A percentile compares a stretch with the other conserved stretches of the same genome.
Evolutionary conservation across 2,329 filamentous ascomycete species (phyloP).

Genomic region (Purpureocillium lavendulum): DNA sequence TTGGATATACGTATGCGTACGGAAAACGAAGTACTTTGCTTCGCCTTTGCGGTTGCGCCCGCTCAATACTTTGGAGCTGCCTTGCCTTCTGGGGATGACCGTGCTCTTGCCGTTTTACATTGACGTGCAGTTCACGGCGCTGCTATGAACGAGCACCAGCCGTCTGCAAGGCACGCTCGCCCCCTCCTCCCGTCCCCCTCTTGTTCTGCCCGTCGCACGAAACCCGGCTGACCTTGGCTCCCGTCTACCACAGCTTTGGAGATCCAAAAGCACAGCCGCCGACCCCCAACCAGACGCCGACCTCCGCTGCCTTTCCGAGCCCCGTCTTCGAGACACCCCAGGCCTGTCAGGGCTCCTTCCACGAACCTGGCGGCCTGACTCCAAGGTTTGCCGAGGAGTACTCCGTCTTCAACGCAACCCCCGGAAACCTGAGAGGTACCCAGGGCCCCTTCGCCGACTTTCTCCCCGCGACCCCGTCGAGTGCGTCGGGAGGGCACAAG

Average conservation of each 20-base stretch:
- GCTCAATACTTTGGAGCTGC: too few relatives aligned
- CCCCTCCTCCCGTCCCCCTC: neutral
- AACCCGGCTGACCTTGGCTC: slow-evolving; percentile 24
- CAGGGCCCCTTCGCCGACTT: slow-evolving; percentile 38
- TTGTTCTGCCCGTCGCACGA: neutral
- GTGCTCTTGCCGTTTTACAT: too few relatives aligned
- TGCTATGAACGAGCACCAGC: neutral
- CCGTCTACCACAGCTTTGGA: slow-evolving; percentile 44
- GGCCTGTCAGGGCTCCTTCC: slow-evolving; percentile 34
- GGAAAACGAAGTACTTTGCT: too few relatives aligned
- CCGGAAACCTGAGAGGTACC: slow-evolving; percentile 44
- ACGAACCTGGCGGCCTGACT: slow-evolving; percentile 46
- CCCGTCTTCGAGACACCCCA: slow-evolving; percentile 50
- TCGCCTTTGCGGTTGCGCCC: too few relatives aligned
- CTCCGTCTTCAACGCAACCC: slow-evolving; percentile 57
- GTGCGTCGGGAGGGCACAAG: slow-evolving; percentile 31
- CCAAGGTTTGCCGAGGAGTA: slow-evolving; percentile 57
- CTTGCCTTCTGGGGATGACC: too few relatives aligned
- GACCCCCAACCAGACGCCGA: slow-evolving; percentile 50
- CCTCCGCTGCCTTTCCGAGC: slow-evolving; percentile 43
- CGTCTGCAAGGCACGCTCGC: neutral
- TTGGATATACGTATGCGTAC: neutral
- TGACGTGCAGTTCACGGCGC: too few relatives aligned
- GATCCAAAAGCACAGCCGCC: slow-evolving; percentile 53
- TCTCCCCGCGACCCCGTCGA: slow-evolving; percentile 26